Base-by-base conservation (phyloP, 2,329 filamentous ascomycete genomes). In the Arachnomyces sp. region DNA sequence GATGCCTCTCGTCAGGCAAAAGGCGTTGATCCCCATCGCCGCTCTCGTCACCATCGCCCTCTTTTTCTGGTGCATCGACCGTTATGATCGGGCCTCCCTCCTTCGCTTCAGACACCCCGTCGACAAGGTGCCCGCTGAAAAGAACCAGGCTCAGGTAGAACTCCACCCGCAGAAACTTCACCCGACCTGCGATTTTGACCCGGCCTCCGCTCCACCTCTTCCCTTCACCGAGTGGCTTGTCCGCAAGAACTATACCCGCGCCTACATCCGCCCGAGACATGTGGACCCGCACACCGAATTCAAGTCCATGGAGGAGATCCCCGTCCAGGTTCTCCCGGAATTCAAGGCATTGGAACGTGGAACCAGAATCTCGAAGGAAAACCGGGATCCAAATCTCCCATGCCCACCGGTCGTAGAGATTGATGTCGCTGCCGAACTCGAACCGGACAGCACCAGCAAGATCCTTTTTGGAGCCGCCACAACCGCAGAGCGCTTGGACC, bases 221-320 rank as follows among this genome's bases (percentile, higher is more conserved):
- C 53, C 61, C 6, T 61, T 66, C 50, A 49, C 52, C 33, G 63
- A 66, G 52, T 67, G 63, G 63, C 57, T 67, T 30, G 51, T 53
- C 13, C 62, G 60, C 53, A 67, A 67, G 56, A 66, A 66, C 50
- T 66, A 64, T 46, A 67, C 62, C 25, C 63, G 63, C 36, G 53
- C 57, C 44, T 66, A 66, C 48, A 55, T 67, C 49, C 63, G 62
- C 33, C 60, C 63, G 44, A 60, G 54, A 40, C 51, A 56, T 38
- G 55, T 64, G 32, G 52, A 50, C 47, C 50, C 60, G 25, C 52
- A 60, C 32, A 56, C 61, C 21, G 54, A 64, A 34, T 66, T 67
- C 50, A 52, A 51, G 36, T 57, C 62, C 2, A 41, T 67, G 33
- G 63, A 66, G 50, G 54, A 57, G 31, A 57, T 67, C 38, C 48